These are phyloP conservation scores for Arabidopsis suecica DNA, from an alignment of 345 rosid species.

Conservation along the genomic window DNA sequence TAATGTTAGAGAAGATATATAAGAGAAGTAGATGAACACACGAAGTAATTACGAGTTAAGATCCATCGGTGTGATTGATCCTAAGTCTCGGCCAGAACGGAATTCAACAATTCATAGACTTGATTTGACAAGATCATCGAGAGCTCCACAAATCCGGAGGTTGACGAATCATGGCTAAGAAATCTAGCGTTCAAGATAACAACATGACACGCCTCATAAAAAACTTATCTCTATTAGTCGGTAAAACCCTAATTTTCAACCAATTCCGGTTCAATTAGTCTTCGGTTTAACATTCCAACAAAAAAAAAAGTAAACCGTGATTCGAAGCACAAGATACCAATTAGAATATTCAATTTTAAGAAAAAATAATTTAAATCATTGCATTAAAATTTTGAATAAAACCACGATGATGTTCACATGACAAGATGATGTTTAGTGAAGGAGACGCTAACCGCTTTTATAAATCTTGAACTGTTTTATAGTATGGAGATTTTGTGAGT, in stretches of 20 bases:
- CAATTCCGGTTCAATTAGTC: not conserved
- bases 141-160: not conserved
- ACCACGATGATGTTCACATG: not conserved
- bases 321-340: not conserved
- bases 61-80: not conserved
- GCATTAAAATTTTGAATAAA: not conserved
- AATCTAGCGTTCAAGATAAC: not conserved
- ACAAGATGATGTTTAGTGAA: not conserved
- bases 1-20: not conserved
- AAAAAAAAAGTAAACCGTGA: not conserved
- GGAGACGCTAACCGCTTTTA: not conserved
- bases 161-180: not conserved
- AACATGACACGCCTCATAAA: not conserved
- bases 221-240: not conserved
- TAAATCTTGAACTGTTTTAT: not conserved
- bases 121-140: not conserved
- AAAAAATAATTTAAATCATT: not conserved
- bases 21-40: not conserved
- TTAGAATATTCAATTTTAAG: not conserved
- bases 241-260: not conserved
- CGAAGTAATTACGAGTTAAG: not conserved
- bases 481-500: not conserved
- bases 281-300: not conserved
- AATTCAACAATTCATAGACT: not conserved
- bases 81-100: not conserved